Evolutionary conservation across 306 rosid genomes (phyloP), one percentile per base, ranked within the genome.

Genomic region (Casuarina cunninghamiana): DNA sequence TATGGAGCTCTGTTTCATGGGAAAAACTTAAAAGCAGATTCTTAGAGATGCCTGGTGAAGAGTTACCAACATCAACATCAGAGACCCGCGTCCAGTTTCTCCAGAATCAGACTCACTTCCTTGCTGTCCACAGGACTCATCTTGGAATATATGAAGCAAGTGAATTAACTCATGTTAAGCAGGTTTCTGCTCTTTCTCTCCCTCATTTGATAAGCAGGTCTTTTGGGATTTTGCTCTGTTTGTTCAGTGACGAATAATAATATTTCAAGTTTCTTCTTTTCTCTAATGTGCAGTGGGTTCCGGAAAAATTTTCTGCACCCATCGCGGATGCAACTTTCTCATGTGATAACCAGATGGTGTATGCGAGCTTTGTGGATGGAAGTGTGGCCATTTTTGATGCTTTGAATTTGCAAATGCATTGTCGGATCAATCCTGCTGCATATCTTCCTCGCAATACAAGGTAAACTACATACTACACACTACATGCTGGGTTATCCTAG

Each of bases 291-390:
- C 77, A 88, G 88, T 88, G 86, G 87, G 45, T 63, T 63, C 73
- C 84, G 1, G 71, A 54, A 76, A 79, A 66, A 73, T 38, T 2
- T 63, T 35, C 77, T 4, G 46, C 46, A 37, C 39, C 37, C 1
- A 83, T 88, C 74, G 42, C 77, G 42, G 81, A 80, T 48, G 91
- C 86, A 49, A 66, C 81, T 17, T 83, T 66, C 77, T 85, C 89
- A 53, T 83, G 81, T 9, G 87, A 85, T 78, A 74, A 86, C 67
- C 32, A 41, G 46, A 60, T 51, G 7, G 73, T 88, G 48, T 84
- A 71, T 80, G 85, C 82, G 9, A 69, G 80, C 78, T 80, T 78
- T 70, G 75, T 39, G 16, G 83, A 85, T 69, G 86, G 82, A 75
- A 68, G n/a, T 71, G 41, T 85, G 10, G 61, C 41, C 46, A 62